A percentile compares a stretch with the other conserved stretches of the same genome.
phyloP scores from a whole-genome alignment of 2,329 filamentous ascomycete species.

The Bipolaris zeicola region DNA sequence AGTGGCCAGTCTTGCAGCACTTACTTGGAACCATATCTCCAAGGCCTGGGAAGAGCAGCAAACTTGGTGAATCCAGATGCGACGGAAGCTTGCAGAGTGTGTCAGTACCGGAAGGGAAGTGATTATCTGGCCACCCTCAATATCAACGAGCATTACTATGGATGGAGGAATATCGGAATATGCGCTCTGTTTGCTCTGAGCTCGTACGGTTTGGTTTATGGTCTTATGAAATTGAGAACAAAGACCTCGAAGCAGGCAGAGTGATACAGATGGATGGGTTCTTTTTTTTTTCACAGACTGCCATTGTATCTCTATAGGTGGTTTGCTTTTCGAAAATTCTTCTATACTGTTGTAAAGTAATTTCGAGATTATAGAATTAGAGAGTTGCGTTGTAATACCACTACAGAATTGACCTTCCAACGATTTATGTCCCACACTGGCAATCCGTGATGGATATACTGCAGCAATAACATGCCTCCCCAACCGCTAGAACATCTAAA shows the following conservation, averaged over 20 bases:
- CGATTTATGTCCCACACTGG: too few species aligned
- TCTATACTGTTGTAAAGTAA: too few species aligned
- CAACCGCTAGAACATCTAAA: too few species aligned
- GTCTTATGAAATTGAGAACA: conserved; percentile 50
- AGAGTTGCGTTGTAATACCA: too few species aligned
- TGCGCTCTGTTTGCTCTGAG: conserved; percentile 61
- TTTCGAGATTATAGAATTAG: too few species aligned
- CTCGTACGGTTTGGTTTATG: conserved; percentile 58
- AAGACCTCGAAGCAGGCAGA: conserved; percentile 30
- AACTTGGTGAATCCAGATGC: conserved; percentile 67
- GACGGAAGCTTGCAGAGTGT: conserved; percentile 62
- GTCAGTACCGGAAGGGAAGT: conserved; percentile 61
- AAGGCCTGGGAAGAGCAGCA: conserved; percentile 49
- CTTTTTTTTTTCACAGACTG: not conserved
- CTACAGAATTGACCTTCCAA: too few species aligned
- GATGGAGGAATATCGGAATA: conserved; percentile 69
- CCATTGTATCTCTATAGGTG: not conserved
- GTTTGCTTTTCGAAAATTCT: not conserved
- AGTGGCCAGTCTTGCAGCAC: conserved; percentile 60
- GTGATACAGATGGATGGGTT: not conserved
- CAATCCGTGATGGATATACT: too few species aligned
- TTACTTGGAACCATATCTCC: conserved; percentile 62
- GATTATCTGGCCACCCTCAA: conserved; percentile 66
- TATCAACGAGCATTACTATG: conserved; percentile 65
- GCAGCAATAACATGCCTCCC: too few species aligned